Evolutionary conservation across 1,284 basidiomycete genomes (phyloP).

Genomic region (Ustilago bromivora): DNA sequence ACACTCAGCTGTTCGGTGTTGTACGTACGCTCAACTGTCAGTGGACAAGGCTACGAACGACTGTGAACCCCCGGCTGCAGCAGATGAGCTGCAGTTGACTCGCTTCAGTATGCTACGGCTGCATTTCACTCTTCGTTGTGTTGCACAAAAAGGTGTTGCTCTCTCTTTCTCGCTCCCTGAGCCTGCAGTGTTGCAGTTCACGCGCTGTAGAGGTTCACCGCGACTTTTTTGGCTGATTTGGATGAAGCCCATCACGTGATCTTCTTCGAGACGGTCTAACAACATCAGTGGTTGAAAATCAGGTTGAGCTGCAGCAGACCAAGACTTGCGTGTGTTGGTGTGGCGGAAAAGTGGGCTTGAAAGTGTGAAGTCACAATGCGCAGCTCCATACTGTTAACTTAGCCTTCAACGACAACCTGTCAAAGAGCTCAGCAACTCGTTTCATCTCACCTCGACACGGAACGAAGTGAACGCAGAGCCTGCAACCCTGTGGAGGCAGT

Average conservation of each 20-base stretch:
- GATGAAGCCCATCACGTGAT: conserved; percentile 5
- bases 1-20: neutral
- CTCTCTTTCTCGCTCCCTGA: conserved; percentile 6
- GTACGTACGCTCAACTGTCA: neutral
- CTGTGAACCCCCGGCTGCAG: neutral
- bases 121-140: neutral
- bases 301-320: neutral
- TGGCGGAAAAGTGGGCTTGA: neutral
- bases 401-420: neutral
- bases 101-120: neutral
- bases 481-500: neutral
- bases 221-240: neutral
- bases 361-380: too few species aligned
- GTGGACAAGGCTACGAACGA: neutral
- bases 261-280: neutral
- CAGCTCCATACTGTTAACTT: neutral
- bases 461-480: conserved; percentile 4
- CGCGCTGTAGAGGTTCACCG: conserved; percentile 8
- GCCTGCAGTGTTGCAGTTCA: conserved; percentile 5
- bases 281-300: neutral
- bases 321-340: conserved; percentile 4
- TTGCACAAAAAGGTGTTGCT: conserved; percentile 19
- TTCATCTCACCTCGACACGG: neutral
- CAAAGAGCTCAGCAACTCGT: conserved; percentile 1
- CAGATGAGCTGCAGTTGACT: conserved; percentile 1